Evolutionary conservation across 2,329 filamentous ascomycete genomes (phyloP).

Genomic region (Fusarium chuoi): DNA sequence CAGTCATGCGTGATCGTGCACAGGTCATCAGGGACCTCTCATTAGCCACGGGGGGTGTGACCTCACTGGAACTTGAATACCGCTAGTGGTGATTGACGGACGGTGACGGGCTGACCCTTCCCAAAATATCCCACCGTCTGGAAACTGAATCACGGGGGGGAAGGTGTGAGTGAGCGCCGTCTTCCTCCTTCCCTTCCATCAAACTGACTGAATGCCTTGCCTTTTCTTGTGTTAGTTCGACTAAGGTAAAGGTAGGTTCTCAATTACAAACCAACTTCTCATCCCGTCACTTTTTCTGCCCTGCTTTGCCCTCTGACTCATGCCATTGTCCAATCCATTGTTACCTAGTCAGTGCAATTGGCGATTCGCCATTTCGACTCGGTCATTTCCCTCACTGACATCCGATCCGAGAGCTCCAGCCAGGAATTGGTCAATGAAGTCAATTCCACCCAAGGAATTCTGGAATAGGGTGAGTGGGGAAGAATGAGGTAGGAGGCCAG

Average conservation of each 20-base stretch:
- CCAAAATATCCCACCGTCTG: conserved; percentile 41
- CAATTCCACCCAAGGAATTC: conserved; percentile 25
- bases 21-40: conserved; percentile 37
- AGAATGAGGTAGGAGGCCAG: conserved; percentile 1
- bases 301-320: neutral
- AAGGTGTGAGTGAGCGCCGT: neutral
- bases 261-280: conserved; percentile 26
- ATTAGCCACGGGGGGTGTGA: conserved; percentile 32
- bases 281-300: neutral
- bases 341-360: neutral
- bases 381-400: neutral
- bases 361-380: neutral
- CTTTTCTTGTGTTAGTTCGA: conserved; percentile 1
- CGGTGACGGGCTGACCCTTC: conserved; percentile 34
- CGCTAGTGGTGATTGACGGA: neutral
- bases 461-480: conserved; percentile 20
- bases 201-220: conserved; percentile 6
- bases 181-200: conserved; percentile 4
- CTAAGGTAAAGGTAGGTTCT: neutral
- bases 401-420: neutral
- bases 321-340: conserved; percentile 5
- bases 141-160: conserved; percentile 22
- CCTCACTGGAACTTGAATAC: neutral
- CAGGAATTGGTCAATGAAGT: conserved; percentile 23
- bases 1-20: conserved; percentile 34